phyloP scores from a whole-genome alignment of 1,284 basidiomycete species.

The Grifola frondosa region DNA sequence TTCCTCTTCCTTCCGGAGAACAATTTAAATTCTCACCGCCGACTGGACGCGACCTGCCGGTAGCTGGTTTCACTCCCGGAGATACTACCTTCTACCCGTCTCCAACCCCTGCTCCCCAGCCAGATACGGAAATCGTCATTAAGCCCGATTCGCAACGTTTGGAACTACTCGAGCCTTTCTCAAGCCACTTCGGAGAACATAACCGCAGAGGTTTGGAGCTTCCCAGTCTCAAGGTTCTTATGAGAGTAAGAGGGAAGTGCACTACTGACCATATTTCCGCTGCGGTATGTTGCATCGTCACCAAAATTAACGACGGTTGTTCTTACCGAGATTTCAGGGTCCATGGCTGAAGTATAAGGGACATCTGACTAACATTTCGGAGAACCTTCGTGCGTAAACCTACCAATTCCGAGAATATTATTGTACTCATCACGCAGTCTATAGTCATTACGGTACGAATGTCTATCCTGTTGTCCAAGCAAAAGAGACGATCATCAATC shows the following conservation, averaged over 20 bases:
- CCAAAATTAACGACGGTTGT: conserved; percentile 1
- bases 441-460: conserved; percentile 54
- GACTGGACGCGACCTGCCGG: conserved; percentile 81
- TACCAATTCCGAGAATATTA: not conserved
- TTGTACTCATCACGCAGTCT: conserved; percentile 36
- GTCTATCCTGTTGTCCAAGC: not conserved
- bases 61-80: conserved; percentile 81
- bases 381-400: conserved; percentile 80
- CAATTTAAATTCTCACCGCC: conserved; percentile 89
- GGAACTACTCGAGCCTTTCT: conserved; percentile 87
- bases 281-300: conserved; percentile 54
- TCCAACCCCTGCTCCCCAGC: conserved; percentile 73
- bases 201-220: conserved; percentile 73
- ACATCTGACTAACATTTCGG: conserved; percentile 93
- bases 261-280: conserved; percentile 98
- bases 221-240: conserved; percentile 77
- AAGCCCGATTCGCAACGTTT: conserved; percentile 80
- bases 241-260: conserved; percentile 95
- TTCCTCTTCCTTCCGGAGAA: conserved; percentile 73
- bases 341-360: conserved; percentile 99
- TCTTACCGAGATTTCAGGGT: conserved; percentile 48
- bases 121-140: conserved; percentile 82
- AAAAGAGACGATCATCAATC: not conserved
- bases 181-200: conserved; percentile 66
- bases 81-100: conserved; percentile 79